Conservation (phyloP, 2,329 filamentous ascomycete species). For the Eurotiales sp. region DNA sequence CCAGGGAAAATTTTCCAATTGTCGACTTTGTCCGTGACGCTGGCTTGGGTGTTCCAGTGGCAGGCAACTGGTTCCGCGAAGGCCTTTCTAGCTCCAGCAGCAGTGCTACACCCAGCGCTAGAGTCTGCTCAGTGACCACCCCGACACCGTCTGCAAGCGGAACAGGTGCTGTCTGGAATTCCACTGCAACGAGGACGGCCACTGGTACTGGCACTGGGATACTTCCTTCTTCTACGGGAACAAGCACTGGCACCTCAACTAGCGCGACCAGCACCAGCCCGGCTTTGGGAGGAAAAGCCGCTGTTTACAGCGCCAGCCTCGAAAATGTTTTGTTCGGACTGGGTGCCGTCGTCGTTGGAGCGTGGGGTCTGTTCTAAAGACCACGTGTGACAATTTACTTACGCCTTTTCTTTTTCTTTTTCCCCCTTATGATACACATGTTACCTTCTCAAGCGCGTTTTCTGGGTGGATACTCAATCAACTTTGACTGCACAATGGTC, state of each 20-base stretch:
- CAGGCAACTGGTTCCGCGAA: conserved; percentile 10
- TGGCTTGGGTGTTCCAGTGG: conserved; percentile 3
- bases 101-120: background rate
- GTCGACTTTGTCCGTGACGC: conserved; percentile 5
- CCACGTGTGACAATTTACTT: no score
- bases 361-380: background rate
- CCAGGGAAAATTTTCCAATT: conserved; percentile 4
- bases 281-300: background rate
- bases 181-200: background rate
- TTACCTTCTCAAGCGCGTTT: no score
- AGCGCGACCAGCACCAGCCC: background rate
- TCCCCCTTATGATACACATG: no score
- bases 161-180: background rate
- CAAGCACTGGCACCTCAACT: background rate
- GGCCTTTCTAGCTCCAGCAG: background rate
- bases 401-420: background rate
- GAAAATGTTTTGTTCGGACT: background rate
- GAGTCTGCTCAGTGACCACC: conserved; percentile 1
- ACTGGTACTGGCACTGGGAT: background rate
- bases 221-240: background rate
- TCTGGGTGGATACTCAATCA: no score
- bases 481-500: no score
- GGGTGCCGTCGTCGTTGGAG: background rate
- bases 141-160: background rate
- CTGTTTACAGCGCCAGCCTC: background rate